phyloP scores from a whole-genome alignment of 2,329 filamentous ascomycete species.

The Aureobasidium pullulans region DNA sequence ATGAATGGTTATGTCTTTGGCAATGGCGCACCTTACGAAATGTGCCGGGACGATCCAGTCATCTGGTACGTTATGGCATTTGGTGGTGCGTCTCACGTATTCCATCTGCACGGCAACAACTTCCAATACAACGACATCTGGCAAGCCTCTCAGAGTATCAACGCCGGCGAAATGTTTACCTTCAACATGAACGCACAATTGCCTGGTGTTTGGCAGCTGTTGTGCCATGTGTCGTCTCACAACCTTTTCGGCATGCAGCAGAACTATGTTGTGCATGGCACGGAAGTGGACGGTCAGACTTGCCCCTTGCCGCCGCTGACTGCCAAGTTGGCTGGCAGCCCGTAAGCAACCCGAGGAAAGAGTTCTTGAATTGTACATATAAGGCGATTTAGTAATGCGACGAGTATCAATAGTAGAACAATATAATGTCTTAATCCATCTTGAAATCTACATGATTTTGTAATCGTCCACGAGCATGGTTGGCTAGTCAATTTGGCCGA shows the following conservation, averaged over 20 bases:
- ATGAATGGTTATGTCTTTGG: conserved; percentile 26
- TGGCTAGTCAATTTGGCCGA: no score
- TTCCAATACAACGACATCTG: conserved; percentile 18
- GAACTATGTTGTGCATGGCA: conserved; percentile 19
- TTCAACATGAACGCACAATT: conserved; percentile 22
- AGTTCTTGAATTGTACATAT: neutral
- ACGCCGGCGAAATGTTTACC: conserved; percentile 23
- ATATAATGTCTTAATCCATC: no score
- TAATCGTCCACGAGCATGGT: no score
- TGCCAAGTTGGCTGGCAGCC: conserved; percentile 4
- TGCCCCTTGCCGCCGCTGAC: conserved; percentile 19
- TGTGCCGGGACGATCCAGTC: conserved; percentile 25
- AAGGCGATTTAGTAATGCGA: neutral
- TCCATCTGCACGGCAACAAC: conserved; percentile 26
- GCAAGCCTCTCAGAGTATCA: conserved; percentile 17
- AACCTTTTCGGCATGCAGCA: conserved; percentile 20
- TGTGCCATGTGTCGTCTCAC: conserved; percentile 22
- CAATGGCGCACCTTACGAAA: conserved; percentile 25
- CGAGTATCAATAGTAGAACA: neutral
- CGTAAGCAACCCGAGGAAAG: neutral
- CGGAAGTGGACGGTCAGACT: conserved; percentile 8
- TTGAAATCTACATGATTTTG: no score
- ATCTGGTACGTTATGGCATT: conserved; percentile 27
- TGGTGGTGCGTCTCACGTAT: conserved; percentile 22
- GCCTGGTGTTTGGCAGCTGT: conserved; percentile 22